These are phyloP conservation scores for Cercophora samala DNA, from an alignment of 495 filamentous ascomycete genomes.

Conservation along the genomic window DNA sequence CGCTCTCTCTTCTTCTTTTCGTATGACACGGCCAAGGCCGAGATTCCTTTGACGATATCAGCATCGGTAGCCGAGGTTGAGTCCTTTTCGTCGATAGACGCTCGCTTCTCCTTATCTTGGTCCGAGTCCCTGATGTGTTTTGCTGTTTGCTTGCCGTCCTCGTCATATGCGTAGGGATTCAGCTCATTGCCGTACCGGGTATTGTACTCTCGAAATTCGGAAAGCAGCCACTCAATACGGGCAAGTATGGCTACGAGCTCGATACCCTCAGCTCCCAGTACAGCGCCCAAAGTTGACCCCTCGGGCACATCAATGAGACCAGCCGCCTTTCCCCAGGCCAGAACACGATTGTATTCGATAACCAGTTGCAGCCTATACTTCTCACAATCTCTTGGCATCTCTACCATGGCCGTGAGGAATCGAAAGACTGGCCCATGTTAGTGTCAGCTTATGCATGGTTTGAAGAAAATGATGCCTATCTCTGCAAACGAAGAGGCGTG, in stretches of 20 bases:
- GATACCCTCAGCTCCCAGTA: slow-evolving; percentile 29
- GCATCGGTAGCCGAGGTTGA: slow-evolving; percentile 19
- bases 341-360: slow-evolving; percentile 37
- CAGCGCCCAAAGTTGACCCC: slow-evolving; percentile 24
- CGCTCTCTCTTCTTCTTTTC: slow-evolving; percentile 28
- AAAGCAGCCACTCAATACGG: slow-evolving; percentile 33
- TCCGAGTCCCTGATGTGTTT: neutral
- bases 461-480: too few species aligned
- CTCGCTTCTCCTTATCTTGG: neutral
- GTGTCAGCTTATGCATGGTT: too few species aligned
- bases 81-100: neutral
- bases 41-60: slow-evolving; percentile 28
- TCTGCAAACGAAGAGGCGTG: too few species aligned
- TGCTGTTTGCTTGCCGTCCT: slow-evolving; percentile 1
- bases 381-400: slow-evolving; percentile 33
- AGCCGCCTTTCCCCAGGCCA: slow-evolving; percentile 35
- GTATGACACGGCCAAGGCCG: slow-evolving; percentile 32
- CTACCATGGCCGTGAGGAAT: slow-evolving; percentile 32
- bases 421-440: slow-evolving; percentile 26
- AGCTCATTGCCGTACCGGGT: slow-evolving; percentile 33
- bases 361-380: slow-evolving; percentile 35
- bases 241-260: slow-evolving; percentile 32
- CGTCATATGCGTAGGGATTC: slow-evolving; percentile 7
- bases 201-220: slow-evolving; percentile 34
- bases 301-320: slow-evolving; percentile 32